Evolutionary conservation across 2,329 filamentous ascomycete species (phyloP), one percentile per base, ranked within the genome.

Genomic region (Monilinia vaccinii-corymbosi): DNA sequence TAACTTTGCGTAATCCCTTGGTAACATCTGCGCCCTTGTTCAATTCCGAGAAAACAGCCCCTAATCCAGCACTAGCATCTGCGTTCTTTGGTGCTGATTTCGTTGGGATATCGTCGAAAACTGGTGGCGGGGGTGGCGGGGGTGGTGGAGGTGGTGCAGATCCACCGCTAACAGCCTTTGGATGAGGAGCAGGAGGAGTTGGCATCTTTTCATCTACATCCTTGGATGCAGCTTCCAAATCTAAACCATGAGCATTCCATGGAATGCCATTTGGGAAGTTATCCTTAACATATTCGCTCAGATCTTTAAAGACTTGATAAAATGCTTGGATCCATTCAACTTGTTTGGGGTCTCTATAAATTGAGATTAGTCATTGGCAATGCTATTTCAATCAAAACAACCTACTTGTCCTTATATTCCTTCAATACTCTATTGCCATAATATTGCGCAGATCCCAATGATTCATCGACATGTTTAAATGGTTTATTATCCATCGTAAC

Each of bases 371-470:
- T 53, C 4, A 18, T 31, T 14, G 23, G 21, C 36, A 10, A 31
- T 28, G 11, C 34, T 23, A 36, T 13, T 23, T 3, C 11, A 28
- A 10, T 46, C 14, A 2, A 6, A 13, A 21, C 23, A 8, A 31
- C 51, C 81, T 67, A 88, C 85, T 84, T 87, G 64, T 89, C 92
- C 76, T 95, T 97, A 74, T 88, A 86, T 68, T 95, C 88, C 76
- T 91, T 96, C 67, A 97, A 77, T 42, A 99, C 89, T 68, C 92
- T 85, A 77, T 99, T 97, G 38, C 94, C 94, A 69, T 90, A 97
- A 77, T 96, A 96, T 73, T 97, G 88, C 45, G 92, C 90, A 55
- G 91, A 87, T 34, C 87, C 86, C 23, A 96, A 79, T 61, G 87
- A 87, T 67, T 96, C 92, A 50, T 86, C 86, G 50, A 97, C 88